Evolutionary conservation across 176 grass and related monocot genomes (phyloP), one percentile per base, ranked within the genome.

Genomic region (Hyparrhenia diplandra): DNA sequence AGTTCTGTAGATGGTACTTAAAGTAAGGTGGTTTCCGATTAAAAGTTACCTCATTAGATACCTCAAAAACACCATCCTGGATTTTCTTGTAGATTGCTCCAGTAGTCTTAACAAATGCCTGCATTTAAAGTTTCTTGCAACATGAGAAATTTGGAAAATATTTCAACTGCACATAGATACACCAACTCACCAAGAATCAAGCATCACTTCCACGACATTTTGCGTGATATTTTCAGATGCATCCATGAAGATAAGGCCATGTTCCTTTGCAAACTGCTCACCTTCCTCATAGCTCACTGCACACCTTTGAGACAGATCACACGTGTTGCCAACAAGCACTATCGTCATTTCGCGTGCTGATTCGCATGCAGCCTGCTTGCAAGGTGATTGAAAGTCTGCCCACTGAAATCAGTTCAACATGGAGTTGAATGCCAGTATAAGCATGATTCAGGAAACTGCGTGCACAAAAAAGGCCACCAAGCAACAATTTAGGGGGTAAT

Each of bases 281-380:
- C 92, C 89, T 74, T 94, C 92, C 81, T 94, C 92, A 0, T 86
- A 84, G 78, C 89, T 91, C 39, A 94, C 89, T 0, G 92, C 89
- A 59, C 92, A 85, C 46, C 92, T 91, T 55, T 94, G 92, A 29
- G 92, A 51, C 37, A 94, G 81, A 74, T 94, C 92, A 4, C 80
- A 91, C 55, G 91, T 94, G 55, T 94, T 94, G 11, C 92, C 92
- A n/a, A 91, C 54, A 4, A 94, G 77, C 92, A 94, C 91, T 49
- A 94, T 89, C n/a, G 86, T 87, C 92, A 94, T 94, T 85, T 94
- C 0, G 92, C 86, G 12, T 91, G 92, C n/a, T 94, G 84, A 84
- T 89, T 91, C 58, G 92, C 92, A 70, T 94, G n/a, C n/a, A n/a
- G n/a, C n/a, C n/a, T n/a, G n/a, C n/a, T n/a, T n/a, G n/a, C n/a